Evolutionary conservation across 768 basidiomycete species (phyloP), one percentile per base, ranked within the genome.

Genomic region (Auricularia auricula-judae): DNA sequence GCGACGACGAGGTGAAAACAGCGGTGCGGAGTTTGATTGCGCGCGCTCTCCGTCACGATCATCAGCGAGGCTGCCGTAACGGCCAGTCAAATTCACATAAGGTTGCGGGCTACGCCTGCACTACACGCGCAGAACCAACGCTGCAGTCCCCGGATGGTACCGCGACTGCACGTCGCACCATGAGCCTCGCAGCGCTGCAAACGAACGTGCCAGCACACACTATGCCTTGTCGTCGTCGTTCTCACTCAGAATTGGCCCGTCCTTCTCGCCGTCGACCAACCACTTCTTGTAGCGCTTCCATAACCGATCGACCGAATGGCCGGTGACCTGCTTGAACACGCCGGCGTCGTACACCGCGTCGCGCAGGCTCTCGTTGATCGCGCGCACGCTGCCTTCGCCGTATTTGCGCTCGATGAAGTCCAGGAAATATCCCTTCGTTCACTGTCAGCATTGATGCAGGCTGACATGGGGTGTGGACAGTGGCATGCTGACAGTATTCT

Each of bases 351-450:
- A 87, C 47, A 75, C 75, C 16, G 68, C 71, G 59, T 79, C 78
- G 61, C 78, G 78, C 77, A 90, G 74, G 36, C 72, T 70, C 34
- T 70, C 77, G 66, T 91, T 91, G 42, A 92, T 76, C 69, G 79
- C 79, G 51, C 77, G 79, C 8, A 91, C 74, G 8, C 81, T 80
- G 29, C 83, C 83, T 21, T 74, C 72, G 11, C 85, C 83, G 64
- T 81, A 80, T 23, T 77, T 76, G 29, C 71, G 74, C 70, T 88
- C 84, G 65, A 77, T 64, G 36, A 12, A 56, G 62, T 83, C 81
- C 63, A 91, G 81, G 70, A 92, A 91, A 72, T 82, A 91, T 2
- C 81, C 89, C 1, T 59, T 10, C 23, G 21, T 18, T 10, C 47
- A 59, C 11, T 10, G 4, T 12, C 18, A 29, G 3, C 23, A n/a